These are phyloP conservation scores for Mycena kentingensis DNA, from an alignment of 768 basidiomycete species.

Conservation along the genomic window DNA sequence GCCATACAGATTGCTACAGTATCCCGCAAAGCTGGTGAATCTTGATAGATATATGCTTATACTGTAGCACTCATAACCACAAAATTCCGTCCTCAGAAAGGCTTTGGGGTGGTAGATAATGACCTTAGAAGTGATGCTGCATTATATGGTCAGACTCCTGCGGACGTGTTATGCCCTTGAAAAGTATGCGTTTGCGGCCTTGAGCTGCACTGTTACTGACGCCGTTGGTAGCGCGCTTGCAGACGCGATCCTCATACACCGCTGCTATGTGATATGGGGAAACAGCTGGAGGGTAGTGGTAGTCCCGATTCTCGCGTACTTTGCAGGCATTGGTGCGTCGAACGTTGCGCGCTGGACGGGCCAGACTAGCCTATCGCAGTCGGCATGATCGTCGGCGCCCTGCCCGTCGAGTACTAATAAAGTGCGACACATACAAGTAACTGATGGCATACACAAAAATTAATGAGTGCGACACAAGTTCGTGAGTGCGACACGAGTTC, in stretches of 20 bases:
- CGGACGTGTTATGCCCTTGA: not conserved
- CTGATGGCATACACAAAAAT: too few relatives aligned
- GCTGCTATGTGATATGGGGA: constrained; percentile 8
- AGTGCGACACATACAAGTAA: too few relatives aligned
- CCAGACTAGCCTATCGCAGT: not conserved
- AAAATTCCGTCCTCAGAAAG: too few relatives aligned
- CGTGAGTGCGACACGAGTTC: too few relatives aligned
- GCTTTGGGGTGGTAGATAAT: too few relatives aligned
- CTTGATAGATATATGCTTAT: too few relatives aligned
- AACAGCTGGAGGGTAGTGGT: not conserved
- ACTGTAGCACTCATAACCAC: too few relatives aligned
- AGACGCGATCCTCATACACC: constrained; percentile 2
- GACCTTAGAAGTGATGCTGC: too few relatives aligned
- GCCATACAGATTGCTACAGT: too few relatives aligned
- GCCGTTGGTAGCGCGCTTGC: not conserved
- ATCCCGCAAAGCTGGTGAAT: too few relatives aligned
- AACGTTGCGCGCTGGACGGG: not conserved
- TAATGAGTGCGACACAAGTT: too few relatives aligned
- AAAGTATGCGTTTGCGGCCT: constrained; percentile 4
- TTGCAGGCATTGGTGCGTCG: not conserved
- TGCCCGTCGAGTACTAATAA: too few relatives aligned
- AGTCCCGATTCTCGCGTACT: not conserved
- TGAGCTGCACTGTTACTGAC: not conserved
- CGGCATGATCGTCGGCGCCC: not conserved
- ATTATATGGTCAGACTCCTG: not conserved